A percentile compares a stretch with the other conserved stretches of the same genome.
Evolutionary conservation across 2,329 filamentous ascomycete species (phyloP).

Genomic region (Didymella pinodella): DNA sequence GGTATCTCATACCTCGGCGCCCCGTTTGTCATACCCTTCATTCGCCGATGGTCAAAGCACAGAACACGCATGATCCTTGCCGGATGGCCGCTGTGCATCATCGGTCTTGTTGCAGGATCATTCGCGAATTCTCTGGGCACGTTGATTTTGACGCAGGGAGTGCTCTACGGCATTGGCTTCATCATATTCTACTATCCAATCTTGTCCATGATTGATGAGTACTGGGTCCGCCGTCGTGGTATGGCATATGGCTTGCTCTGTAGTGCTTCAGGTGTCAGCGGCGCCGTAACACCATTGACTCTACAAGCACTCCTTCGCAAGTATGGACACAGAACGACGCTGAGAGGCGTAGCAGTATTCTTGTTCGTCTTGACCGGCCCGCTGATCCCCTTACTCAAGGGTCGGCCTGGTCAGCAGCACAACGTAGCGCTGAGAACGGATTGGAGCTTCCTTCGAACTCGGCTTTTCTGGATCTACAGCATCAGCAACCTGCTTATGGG

Average conservation of each 20-base stretch:
- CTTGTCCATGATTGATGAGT: slow-evolving; percentile 59
- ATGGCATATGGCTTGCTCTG: slow-evolving; percentile 59
- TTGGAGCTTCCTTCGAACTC: slow-evolving; percentile 41
- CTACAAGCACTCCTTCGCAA: slow-evolving; percentile 48
- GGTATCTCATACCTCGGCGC: slow-evolving; percentile 56
- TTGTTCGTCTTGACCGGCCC: slow-evolving; percentile 40
- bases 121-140: slow-evolving; percentile 42
- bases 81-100: slow-evolving; percentile 44
- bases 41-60: slow-evolving; percentile 41
- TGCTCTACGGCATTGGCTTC: slow-evolving; percentile 54
- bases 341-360: slow-evolving; percentile 50
- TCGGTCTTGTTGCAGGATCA: slow-evolving; percentile 43
- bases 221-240: slow-evolving; percentile 59
- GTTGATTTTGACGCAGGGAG: slow-evolving; percentile 48
- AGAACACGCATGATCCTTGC: slow-evolving; percentile 40
- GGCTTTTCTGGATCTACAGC: slow-evolving; percentile 43
- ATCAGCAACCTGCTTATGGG: slow-evolving; percentile 48
- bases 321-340: slow-evolving; percentile 52
- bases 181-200: slow-evolving; percentile 58
- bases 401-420: slow-evolving; percentile 45
- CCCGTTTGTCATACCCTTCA: slow-evolving; percentile 48
- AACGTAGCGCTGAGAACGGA: slow-evolving; percentile 36
- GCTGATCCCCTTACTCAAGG: slow-evolving; percentile 50
- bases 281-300: slow-evolving; percentile 53
- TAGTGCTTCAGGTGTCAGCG: slow-evolving; percentile 53